Conservation (phyloP, 1,139 yeast species). For the Geotrichum restrictum region DNA sequence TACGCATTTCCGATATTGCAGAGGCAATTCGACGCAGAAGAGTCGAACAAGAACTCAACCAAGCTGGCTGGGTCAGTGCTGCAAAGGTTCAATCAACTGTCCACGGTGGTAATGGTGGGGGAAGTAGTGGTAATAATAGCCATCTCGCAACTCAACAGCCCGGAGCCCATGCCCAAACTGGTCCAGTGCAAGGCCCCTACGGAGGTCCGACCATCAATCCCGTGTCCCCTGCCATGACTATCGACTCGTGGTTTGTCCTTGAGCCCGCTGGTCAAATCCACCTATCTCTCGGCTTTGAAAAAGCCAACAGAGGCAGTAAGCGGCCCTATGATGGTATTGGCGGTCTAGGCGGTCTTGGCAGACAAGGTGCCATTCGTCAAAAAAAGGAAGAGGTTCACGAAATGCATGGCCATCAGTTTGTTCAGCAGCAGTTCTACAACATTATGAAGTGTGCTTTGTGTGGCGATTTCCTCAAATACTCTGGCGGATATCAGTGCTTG, state of each 20-base stretch:
- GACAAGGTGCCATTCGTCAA: slow-evolving; percentile 97
- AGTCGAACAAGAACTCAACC: slow-evolving; percentile 68
- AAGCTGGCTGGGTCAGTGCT: slow-evolving; percentile 87
- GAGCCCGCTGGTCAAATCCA: slow-evolving; percentile 93
- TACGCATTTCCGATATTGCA: slow-evolving; percentile 80
- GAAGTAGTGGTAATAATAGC: slow-evolving; percentile 13
- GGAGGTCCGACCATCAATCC: neutral
- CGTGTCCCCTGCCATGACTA: slow-evolving; percentile 24
- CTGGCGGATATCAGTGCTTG: slow-evolving; percentile 93
- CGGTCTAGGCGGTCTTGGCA: slow-evolving; percentile 72
- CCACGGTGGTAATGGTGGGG: slow-evolving; percentile 18
- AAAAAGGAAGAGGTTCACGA: slow-evolving; percentile 92
- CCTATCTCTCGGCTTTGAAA: slow-evolving; percentile 73
- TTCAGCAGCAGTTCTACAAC: slow-evolving; percentile 89
- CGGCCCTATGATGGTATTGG: slow-evolving; percentile 51
- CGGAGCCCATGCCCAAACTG: slow-evolving; percentile 1
- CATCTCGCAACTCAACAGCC: slow-evolving; percentile 2
- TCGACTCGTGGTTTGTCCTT: slow-evolving; percentile 84
- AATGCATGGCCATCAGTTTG: slow-evolving; percentile 95
- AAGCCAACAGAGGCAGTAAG: slow-evolving; percentile 50
- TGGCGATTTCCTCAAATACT: slow-evolving; percentile 82
- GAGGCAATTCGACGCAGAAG: slow-evolving; percentile 91
- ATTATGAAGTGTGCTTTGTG: slow-evolving; percentile 97
- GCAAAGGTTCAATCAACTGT: slow-evolving; percentile 39
- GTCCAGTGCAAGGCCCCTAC: neutral